Evolutionary conservation across 2,329 filamentous ascomycete species (phyloP).

Genomic region (Pleomassaria siparia): DNA sequence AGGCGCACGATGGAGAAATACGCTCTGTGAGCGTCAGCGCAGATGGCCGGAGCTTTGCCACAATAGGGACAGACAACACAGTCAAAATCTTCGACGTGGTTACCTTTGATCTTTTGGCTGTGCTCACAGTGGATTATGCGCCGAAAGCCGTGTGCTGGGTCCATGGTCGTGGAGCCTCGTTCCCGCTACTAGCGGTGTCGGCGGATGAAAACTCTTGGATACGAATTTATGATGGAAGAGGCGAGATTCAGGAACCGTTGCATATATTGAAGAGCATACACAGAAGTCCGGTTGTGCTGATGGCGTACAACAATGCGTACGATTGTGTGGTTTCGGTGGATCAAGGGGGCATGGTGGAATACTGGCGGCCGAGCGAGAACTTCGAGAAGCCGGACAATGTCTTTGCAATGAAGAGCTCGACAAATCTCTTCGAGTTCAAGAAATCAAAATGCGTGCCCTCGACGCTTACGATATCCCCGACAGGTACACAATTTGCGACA

Average conservation of each 20-base stretch:
- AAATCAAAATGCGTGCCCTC: slow-evolving; percentile 84
- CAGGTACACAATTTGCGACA: slow-evolving; percentile 81
- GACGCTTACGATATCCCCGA: slow-evolving; percentile 81
- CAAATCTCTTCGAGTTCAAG: slow-evolving; percentile 95
- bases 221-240: slow-evolving; percentile 84
- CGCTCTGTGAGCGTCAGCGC: slow-evolving; percentile 79
- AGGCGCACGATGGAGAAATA: slow-evolving; percentile 84
- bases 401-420: slow-evolving; percentile 90
- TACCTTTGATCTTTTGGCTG: slow-evolving; percentile 67
- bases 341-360: slow-evolving; percentile 90
- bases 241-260: slow-evolving; percentile 73
- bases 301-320: slow-evolving; percentile 85
- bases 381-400: slow-evolving; percentile 93
- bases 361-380: slow-evolving; percentile 79
- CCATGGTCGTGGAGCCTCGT: slow-evolving; percentile 78
- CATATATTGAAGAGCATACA: slow-evolving; percentile 82
- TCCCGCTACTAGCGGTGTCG: slow-evolving; percentile 83
- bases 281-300: slow-evolving; percentile 74
- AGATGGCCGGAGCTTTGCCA: slow-evolving; percentile 92
- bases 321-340: slow-evolving; percentile 92
- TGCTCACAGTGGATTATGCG: slow-evolving; percentile 73
- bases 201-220: slow-evolving; percentile 73
- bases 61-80: slow-evolving; percentile 74
- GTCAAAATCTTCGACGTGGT: slow-evolving; percentile 78
- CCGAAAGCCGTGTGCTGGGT: slow-evolving; percentile 90